Evolutionary conservation across 768 basidiomycete genomes (phyloP), one percentile per base, ranked within the genome.

Genomic region (Suillus occidentalis): DNA sequence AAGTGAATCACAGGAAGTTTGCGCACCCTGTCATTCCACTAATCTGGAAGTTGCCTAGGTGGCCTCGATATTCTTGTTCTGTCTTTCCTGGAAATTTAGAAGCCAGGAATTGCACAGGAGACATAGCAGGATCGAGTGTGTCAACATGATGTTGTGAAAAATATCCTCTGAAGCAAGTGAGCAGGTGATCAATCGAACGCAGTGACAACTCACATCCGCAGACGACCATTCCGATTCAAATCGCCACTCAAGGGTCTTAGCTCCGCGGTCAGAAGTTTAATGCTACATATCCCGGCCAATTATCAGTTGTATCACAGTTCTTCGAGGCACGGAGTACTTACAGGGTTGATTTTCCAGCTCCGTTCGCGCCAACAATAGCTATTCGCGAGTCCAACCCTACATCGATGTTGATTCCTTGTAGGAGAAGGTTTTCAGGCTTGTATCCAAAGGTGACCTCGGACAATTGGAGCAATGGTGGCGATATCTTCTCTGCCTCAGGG

Each of bases 81-180:
- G 85, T 94, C 78, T 90, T 91, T 0, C 97, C 97, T 1, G 97
- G 97, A 82, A 92, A 98, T 72, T 87, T 92, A 28, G 89, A 87
- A 16, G 94, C 94, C 37, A 99, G 81, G 81, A 97, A 98, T 71
- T 93, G 91, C 12, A 99, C 97, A 0, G 97, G 93, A n/a, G 88
- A 89, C 87, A 97, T 85, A 4, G 83, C 83, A 1, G 94, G 88
- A 49, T 87, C 84, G 63, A 99, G 85, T 25, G 91, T 89, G 75
- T 99, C 97, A 59, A 99, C 92, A 75, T 99, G 97, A 74, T 97
- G 94, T 70, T 94, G 92, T n/a, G 92, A 91, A 76, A 95, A 95
- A 80, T 95, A 93, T 5, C 90, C 92, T 65, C 94, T 95, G 43
- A 6, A 6, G 7, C 18, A 13, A 2, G 20, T 60, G 36, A 16